Base-by-base conservation (phyloP, 176 grass and related monocot species). In the Paspalum vaginatum region DNA sequence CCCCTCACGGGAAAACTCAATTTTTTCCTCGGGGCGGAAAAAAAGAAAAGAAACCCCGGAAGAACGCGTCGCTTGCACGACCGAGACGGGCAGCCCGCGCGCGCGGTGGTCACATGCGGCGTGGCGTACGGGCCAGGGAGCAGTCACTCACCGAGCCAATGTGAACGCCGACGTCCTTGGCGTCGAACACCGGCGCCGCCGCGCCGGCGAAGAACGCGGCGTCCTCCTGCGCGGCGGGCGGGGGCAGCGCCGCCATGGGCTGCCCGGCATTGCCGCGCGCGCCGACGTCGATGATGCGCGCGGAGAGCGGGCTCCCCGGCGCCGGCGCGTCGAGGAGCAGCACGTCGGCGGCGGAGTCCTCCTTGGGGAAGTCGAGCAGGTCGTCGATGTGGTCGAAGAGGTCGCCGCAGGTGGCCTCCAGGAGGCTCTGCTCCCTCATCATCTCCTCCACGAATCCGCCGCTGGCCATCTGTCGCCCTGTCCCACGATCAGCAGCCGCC, bases 341-440 rank as follows among this genome's bases (percentile, higher is more conserved):
- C 68, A 91, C 94, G 72, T 91, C 87, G 32, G 58, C 91, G 49
- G 76, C 84, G 61, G 68, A 90, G 17, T 93, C 93, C 14, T 92
- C 94, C 69, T 87, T 89, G 82, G 92, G 88, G 62, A 98, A 98
- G 61, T 99, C 90, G 58, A 95, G 79, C 79, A 99, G 84, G 77
- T 99, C 96, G 5, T 99, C 96, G 77, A 99, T 95, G 83, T 99
- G 86, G 78, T 95, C 92, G 60, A 91, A 99, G 5, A 95, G 85
- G 70, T 94, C 96, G 9, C 88, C 88, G 58, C 88, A 89, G 6
- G 87, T 53, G 32, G 78, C 78, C 83, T 85, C 83, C 58, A 89
- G 78, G 56, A 89, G 78, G 83, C 87, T 89, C 83, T 89, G 87
- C 87, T 85, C 87, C 78, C 83, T 71, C 72, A 82, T 72, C 87